These are phyloP conservation scores for Macadamia tetraphylla DNA, from an alignment of 164 flowering plant species.

Conservation along the genomic window DNA sequence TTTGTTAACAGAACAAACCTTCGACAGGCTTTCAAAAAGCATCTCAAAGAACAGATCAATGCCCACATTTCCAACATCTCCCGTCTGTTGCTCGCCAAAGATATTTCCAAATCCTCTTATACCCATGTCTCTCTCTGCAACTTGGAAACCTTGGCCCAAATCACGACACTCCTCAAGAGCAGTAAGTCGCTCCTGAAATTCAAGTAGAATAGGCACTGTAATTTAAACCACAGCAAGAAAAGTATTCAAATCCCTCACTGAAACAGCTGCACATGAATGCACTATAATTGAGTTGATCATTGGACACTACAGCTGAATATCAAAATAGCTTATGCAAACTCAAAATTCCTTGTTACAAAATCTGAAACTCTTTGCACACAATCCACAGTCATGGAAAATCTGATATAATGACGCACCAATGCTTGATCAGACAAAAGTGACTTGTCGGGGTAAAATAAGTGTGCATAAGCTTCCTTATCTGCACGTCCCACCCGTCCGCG, in stretches of 20 bases:
- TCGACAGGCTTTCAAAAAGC: constrained; percentile 97
- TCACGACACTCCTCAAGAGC: constrained; percentile 93
- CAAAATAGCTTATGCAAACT: neutral
- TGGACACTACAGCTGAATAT: neutral
- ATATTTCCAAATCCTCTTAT: constrained; percentile 97
- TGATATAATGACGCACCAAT: constrained; percentile 41
- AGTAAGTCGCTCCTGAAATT: constrained; percentile 70
- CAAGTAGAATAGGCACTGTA: constrained; percentile 9
- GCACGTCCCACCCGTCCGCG: constrained; percentile 97
- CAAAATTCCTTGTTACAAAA: neutral
- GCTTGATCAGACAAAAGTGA: constrained; percentile 71
- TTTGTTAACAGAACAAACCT: constrained; percentile 40
- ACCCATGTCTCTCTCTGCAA: constrained; percentile 97
- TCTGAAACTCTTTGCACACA: neutral
- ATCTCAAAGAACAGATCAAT: constrained; percentile 98
- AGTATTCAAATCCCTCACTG: neutral
- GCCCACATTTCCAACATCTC: constrained; percentile 97
- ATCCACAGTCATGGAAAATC: neutral
- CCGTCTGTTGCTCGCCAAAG: constrained; percentile 98
- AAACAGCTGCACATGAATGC: neutral
- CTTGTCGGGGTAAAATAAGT: constrained; percentile 82
- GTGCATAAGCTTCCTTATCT: constrained; percentile 94
- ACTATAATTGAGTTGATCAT: neutral
- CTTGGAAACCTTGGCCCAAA: constrained; percentile 97
- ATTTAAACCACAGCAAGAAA: neutral